phyloP scores from a whole-genome alignment of 148 eudicot species.

The Cornus suecica region DNA sequence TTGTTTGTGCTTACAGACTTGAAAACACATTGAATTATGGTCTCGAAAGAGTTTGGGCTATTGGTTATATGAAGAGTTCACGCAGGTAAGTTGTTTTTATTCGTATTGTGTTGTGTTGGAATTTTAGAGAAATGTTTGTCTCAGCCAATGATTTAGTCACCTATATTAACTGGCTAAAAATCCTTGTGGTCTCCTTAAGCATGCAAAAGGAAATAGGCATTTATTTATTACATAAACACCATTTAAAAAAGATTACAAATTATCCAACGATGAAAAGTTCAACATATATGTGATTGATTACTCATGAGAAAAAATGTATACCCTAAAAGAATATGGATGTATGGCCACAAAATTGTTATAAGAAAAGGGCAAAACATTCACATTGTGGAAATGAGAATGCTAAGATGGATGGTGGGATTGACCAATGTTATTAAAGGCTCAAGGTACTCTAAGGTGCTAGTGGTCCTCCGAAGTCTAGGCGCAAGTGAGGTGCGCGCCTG shows the following conservation, averaged over 20 bases:
- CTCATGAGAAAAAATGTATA: too few species aligned
- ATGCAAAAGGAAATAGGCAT: neutral
- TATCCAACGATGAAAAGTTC: too few species aligned
- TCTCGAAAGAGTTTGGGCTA: conserved; percentile 77
- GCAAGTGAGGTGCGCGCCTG: too few species aligned
- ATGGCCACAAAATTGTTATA: too few species aligned
- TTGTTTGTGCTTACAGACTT: conserved; percentile 43
- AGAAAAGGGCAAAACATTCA: too few species aligned
- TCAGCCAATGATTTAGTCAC: neutral
- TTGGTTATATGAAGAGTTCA: conserved; percentile 68
- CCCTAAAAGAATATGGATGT: too few species aligned
- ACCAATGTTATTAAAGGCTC: too few species aligned
- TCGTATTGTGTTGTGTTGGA: neutral
- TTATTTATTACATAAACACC: neutral
- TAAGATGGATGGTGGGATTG: too few species aligned
- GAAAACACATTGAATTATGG: conserved; percentile 79
- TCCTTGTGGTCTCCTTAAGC: neutral
- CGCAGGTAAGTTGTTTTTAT: conserved; percentile 45
- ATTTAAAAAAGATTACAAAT: neutral
- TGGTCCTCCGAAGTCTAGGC: too few species aligned
- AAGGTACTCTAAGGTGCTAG: too few species aligned
- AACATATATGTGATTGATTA: too few species aligned
- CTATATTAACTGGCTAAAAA: neutral
- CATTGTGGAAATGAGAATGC: too few species aligned
- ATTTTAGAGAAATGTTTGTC: neutral